These are phyloP conservation scores for Dothideomycetes sp. DNA, from an alignment of 2,329 filamentous ascomycete species.

Conservation along the genomic window DNA sequence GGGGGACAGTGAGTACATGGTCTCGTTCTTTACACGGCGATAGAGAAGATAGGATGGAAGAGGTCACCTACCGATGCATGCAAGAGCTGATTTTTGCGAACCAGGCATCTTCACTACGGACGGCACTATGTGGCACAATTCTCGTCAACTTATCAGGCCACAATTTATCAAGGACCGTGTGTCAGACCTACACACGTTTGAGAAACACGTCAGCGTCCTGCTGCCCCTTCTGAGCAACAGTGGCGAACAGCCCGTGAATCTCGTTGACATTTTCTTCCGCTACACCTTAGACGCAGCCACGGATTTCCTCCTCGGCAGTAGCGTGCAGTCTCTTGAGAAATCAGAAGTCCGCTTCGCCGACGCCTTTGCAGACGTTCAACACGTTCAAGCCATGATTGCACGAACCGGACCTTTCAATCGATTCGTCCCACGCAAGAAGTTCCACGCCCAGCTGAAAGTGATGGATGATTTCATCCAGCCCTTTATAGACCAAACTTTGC, in stretches of 20 bases:
- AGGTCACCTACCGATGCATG: too few species aligned
- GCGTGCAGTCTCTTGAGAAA: slow-evolving; percentile 50
- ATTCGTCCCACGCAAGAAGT: slow-evolving; percentile 53
- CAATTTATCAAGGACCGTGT: slow-evolving; percentile 81
- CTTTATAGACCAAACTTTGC: slow-evolving; percentile 66
- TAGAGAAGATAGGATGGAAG: too few species aligned
- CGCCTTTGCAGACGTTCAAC: slow-evolving; percentile 70
- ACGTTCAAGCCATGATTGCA: slow-evolving; percentile 56
- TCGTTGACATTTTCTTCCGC: slow-evolving; percentile 71
- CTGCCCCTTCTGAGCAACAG: slow-evolving; percentile 47
- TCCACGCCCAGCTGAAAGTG: slow-evolving; percentile 51
- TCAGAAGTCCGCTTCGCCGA: slow-evolving; percentile 61
- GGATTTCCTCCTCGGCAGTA: slow-evolving; percentile 72
- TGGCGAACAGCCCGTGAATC: slow-evolving; percentile 47
- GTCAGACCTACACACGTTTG: slow-evolving; percentile 70
- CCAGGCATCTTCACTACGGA: slow-evolving; percentile 59
- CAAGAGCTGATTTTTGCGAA: slow-evolving; percentile 4
- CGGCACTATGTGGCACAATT: slow-evolving; percentile 65
- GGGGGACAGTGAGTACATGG: slow-evolving; percentile 58
- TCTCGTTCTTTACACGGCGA: too few species aligned
- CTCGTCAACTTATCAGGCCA: slow-evolving; percentile 70
- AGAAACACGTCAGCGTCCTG: slow-evolving; percentile 65
- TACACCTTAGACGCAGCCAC: slow-evolving; percentile 77
- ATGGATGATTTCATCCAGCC: slow-evolving; percentile 68
- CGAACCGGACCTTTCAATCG: slow-evolving; percentile 52